These are phyloP conservation scores for Lepiota brunneoincarnata DNA, from an alignment of 768 basidiomycete species.

Conservation along the genomic window DNA sequence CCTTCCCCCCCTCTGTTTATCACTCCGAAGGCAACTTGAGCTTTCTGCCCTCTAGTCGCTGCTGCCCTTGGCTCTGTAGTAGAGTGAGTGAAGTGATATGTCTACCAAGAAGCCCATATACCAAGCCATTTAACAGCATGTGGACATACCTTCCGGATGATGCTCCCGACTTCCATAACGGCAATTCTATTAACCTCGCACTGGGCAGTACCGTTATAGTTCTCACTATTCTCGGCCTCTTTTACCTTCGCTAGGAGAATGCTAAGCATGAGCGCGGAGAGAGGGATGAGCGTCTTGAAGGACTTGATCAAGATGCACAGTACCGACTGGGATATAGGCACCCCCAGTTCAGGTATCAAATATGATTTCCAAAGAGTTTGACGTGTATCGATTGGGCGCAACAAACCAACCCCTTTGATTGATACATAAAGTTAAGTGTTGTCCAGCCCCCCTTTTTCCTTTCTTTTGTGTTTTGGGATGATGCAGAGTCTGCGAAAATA, in stretches of 20 bases:
- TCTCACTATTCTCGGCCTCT: conserved; percentile 18
- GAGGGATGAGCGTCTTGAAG: conserved; percentile 39
- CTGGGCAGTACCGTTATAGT: conserved; percentile 17
- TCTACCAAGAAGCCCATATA: conserved; percentile 17
- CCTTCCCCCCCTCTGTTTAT: conserved; percentile 31
- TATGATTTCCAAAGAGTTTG: conserved; percentile 12
- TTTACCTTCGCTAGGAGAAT: conserved; percentile 42
- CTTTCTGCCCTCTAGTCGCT: conserved; percentile 17
- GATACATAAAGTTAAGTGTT: too few relatives aligned
- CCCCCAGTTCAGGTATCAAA: conserved; percentile 14
- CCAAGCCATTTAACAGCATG: conserved; percentile 25
- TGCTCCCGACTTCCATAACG: conserved; percentile 38
- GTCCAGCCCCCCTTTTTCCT: too few relatives aligned
- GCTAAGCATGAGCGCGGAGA: conserved; percentile 38
- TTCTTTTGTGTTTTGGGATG: too few relatives aligned
- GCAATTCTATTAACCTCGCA: conserved; percentile 19
- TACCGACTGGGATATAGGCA: too few relatives aligned
- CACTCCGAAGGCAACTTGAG: conserved; percentile 37
- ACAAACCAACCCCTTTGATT: too few relatives aligned
- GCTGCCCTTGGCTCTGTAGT: conserved; percentile 47
- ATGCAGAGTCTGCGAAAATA: too few relatives aligned
- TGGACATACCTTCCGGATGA: conserved; percentile 48
- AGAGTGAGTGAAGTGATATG: conserved; percentile 29
- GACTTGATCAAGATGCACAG: conserved; percentile 10
- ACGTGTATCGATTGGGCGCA: too few relatives aligned